Evolutionary conservation across 345 rosid genomes (phyloP).

Genomic region (Murraya koenigii): DNA sequence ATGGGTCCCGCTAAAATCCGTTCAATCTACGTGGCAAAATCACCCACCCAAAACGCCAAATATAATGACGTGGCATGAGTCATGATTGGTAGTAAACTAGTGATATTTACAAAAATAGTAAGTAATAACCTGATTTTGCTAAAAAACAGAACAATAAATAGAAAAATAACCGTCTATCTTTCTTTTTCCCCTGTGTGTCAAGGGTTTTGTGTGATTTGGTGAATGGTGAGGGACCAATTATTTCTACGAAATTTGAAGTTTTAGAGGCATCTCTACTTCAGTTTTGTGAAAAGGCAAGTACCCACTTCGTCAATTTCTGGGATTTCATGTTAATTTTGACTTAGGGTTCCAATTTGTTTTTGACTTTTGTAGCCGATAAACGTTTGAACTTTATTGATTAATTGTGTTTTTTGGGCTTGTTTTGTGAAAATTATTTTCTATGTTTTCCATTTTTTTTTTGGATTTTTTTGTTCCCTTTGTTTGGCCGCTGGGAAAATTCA

Average conservation of each 20-base stretch:
- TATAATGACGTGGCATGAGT: background rate
- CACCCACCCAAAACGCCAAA: background rate
- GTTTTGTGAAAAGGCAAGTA: background rate
- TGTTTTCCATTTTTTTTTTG: background rate
- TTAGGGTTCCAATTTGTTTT: background rate
- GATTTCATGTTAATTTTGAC: background rate
- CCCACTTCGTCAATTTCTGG: background rate
- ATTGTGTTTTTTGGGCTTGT: background rate
- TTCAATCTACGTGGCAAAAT: slow-evolving; percentile 7
- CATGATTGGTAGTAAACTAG: background rate
- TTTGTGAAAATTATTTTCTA: background rate
- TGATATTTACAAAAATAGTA: background rate
- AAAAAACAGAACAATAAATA: background rate
- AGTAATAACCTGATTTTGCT: background rate
- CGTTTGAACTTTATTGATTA: background rate
- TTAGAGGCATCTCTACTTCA: background rate
- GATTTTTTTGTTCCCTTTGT: background rate
- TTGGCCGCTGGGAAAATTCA: background rate
- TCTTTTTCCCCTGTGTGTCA: background rate
- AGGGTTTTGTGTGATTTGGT: slow-evolving; percentile 4
- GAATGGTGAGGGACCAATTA: slow-evolving; percentile 10
- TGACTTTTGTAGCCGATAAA: background rate
- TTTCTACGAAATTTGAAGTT: background rate
- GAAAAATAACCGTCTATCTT: background rate
- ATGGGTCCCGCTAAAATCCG: background rate